Conservation (phyloP, 176 grass and related monocot species). For the Carex myosuroides region DNA sequence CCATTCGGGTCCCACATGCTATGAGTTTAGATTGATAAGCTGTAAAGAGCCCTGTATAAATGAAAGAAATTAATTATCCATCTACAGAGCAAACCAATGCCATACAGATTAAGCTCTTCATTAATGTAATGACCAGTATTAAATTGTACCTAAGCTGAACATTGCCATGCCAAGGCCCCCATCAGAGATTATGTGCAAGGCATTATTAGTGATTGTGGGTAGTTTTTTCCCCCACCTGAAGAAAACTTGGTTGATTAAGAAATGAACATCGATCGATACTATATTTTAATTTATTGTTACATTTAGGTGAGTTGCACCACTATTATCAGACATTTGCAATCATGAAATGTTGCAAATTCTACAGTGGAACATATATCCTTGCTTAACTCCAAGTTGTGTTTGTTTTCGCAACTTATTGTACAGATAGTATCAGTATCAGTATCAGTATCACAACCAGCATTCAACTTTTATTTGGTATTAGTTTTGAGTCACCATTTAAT, state of each 20-base stretch:
- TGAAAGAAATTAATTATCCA: neutral
- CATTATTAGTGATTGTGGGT: constrained; percentile 51
- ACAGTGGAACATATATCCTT: neutral
- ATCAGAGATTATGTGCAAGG: constrained; percentile 75
- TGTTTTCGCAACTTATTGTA: neutral
- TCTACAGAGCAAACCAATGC: neutral
- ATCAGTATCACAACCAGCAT: neutral
- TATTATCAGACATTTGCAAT: neutral
- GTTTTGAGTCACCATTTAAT: neutral
- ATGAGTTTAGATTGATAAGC: constrained; percentile 74
- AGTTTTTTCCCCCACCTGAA: constrained; percentile 58
- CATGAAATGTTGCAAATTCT: neutral
- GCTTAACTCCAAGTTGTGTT: neutral
- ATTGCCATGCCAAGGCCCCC: constrained; percentile 96
- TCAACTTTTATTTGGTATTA: neutral
- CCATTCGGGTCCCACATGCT: constrained; percentile 60
- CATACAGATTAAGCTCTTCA: neutral
- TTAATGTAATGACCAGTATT: constrained; percentile 15
- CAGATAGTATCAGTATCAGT: neutral
- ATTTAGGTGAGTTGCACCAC: neutral
- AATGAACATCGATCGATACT: neutral
- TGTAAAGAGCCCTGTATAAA: constrained; percentile 59
- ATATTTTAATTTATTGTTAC: neutral
- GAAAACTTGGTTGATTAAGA: constrained; percentile 8
- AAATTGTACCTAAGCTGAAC: constrained; percentile 74